Evolutionary conservation across 106 monocot species (phyloP).

Genomic region (Alisma plantagoaquatica): DNA sequence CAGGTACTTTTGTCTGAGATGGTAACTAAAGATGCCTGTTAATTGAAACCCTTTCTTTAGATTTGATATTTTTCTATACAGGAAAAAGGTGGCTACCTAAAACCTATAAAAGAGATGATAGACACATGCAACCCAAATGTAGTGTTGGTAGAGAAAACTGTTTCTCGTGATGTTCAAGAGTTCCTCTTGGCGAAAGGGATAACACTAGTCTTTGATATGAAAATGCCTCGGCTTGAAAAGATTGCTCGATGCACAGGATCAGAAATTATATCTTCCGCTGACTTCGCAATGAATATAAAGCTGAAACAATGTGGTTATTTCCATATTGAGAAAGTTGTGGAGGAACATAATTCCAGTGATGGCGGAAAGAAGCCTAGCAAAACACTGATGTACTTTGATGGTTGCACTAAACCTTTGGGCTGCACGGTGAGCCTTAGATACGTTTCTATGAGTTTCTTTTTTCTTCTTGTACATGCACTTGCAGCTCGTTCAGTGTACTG

Average conservation of each 20-base stretch:
- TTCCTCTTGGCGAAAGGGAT: constrained; percentile 51
- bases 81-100: constrained; percentile 66
- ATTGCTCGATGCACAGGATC: constrained; percentile 86
- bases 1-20: constrained; percentile 44
- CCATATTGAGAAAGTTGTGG: constrained; percentile 64
- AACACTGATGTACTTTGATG: constrained; percentile 89
- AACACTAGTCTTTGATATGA: constrained; percentile 84
- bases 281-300: constrained; percentile 24
- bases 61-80: constrained; percentile 14
- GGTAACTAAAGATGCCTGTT: no score
- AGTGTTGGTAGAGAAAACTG: constrained; percentile 87
- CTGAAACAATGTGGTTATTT: constrained; percentile 64
- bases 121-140: constrained; percentile 70
- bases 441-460: no score
- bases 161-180: constrained; percentile 79
- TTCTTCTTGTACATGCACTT: no score
- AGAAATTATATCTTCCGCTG: constrained; percentile 46
- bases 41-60: no score
- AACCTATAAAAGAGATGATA: constrained; percentile 45
- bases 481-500: no score
- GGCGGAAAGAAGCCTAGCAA: constrained; percentile 54
- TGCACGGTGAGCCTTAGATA: constrained; percentile 94
- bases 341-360: constrained; percentile 56
- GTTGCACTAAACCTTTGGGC: constrained; percentile 75
- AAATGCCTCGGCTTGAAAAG: constrained; percentile 53